A percentile compares a stretch with the other conserved stretches of the same genome.
phyloP scores from a whole-genome alignment of 192 early-diverging fungal genomes.

The Podila minutissima region DNA sequence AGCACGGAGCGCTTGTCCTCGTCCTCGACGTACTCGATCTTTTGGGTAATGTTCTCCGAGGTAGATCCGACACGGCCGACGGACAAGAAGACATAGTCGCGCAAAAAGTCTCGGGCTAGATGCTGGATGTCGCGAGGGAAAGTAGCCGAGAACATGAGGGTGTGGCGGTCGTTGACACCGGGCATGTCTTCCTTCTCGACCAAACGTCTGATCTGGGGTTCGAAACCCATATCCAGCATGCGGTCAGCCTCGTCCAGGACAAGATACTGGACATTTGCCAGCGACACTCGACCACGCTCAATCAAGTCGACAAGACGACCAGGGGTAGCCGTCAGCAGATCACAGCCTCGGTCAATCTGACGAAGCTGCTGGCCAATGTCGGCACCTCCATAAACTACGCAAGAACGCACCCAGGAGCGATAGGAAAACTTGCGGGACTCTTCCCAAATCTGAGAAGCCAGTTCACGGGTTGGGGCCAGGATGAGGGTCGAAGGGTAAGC shows the following conservation, averaged over 20 bases:
- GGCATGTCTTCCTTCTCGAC: slow-evolving; percentile 79
- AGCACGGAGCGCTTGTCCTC: slow-evolving; percentile 92
- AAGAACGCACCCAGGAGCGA: slow-evolving; percentile 91
- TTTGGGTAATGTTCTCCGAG: slow-evolving; percentile 96
- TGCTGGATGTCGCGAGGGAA: slow-evolving; percentile 91
- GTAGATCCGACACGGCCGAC: slow-evolving; percentile 95
- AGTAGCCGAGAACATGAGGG: slow-evolving; percentile 95
- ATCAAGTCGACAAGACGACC: slow-evolving; percentile 94
- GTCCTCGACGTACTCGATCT: slow-evolving; percentile 92
- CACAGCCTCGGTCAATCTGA: slow-evolving; percentile 92
- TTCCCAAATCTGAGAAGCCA: slow-evolving; percentile 95
- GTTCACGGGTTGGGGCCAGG: slow-evolving; percentile 94
- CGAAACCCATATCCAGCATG: slow-evolving; percentile 96
- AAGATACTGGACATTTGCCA: slow-evolving; percentile 83
- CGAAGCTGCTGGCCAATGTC: slow-evolving; percentile 89
- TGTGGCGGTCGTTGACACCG: slow-evolving; percentile 79
- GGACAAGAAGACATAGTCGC: slow-evolving; percentile 83
- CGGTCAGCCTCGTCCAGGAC: slow-evolving; percentile 97
- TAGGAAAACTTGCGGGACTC: slow-evolving; percentile 86
- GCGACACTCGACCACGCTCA: slow-evolving; percentile 78
- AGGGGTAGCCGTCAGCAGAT: slow-evolving; percentile 93
- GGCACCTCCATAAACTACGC: slow-evolving; percentile 95
- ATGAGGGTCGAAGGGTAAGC: slow-evolving; percentile 81
- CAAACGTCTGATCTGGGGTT: slow-evolving; percentile 90
- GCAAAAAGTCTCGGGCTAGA: slow-evolving; percentile 84